Conservation (phyloP, 495 filamentous ascomycete genomes). For the Penicillium angulare region DNA sequence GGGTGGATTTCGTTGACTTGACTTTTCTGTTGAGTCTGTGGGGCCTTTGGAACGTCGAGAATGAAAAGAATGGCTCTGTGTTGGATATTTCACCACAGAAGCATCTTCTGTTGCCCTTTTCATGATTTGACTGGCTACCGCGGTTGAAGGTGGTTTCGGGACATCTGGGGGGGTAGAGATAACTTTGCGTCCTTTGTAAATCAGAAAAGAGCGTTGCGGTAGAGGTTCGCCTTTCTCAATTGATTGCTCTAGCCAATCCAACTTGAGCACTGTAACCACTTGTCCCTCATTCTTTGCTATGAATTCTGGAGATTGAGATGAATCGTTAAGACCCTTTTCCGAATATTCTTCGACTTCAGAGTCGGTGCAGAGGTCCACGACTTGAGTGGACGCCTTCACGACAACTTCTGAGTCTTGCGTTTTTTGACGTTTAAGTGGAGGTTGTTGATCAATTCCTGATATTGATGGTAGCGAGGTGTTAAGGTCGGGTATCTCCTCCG, state of each 20-base stretch:
- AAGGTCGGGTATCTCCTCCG: slow-evolving; percentile 45
- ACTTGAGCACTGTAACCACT: slow-evolving; percentile 64
- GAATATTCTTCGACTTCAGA: slow-evolving; percentile 31
- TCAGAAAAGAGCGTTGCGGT: slow-evolving; percentile 57
- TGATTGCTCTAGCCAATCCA: slow-evolving; percentile 73
- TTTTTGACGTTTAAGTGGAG: slow-evolving; percentile 27
- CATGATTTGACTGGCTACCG: slow-evolving; percentile 36
- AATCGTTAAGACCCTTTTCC: slow-evolving; percentile 5
- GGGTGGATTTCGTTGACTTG: slow-evolving; percentile 29
- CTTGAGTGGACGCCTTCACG: slow-evolving; percentile 6
- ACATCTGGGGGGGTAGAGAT: background rate
- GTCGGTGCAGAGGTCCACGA: slow-evolving; percentile 31
- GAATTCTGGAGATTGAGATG: background rate
- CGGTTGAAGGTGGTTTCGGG: background rate
- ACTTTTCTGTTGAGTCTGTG: slow-evolving; percentile 6
- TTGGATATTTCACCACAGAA: slow-evolving; percentile 11
- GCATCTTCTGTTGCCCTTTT: slow-evolving; percentile 54
- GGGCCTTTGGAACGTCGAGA: slow-evolving; percentile 18
- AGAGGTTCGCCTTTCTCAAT: slow-evolving; percentile 51
- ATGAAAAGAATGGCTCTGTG: slow-evolving; percentile 5
- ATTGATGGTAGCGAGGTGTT: background rate
- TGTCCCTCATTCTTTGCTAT: slow-evolving; percentile 11
- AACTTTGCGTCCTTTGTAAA: slow-evolving; percentile 58
- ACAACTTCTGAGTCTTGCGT: background rate
- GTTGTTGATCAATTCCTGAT: background rate